Evolutionary conservation across 345 rosid genomes (phyloP).

Genomic region (Aquilaria malaccensis): DNA sequence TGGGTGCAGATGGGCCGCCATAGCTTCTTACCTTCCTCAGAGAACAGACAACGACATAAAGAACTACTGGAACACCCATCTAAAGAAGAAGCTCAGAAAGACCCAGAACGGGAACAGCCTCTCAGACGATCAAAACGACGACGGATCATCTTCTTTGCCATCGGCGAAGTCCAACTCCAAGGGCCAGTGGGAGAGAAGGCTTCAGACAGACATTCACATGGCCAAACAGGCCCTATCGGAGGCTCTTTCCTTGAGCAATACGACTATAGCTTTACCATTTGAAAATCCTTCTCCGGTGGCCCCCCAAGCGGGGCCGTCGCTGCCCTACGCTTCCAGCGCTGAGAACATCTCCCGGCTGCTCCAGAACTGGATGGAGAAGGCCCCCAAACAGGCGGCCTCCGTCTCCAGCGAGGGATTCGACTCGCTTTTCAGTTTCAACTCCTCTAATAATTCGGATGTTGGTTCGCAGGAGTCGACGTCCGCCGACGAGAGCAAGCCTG

Average conservation of each 20-base stretch:
- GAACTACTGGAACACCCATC: slow-evolving; percentile 89
- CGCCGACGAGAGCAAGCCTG: slow-evolving; percentile 35
- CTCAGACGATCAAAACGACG: slow-evolving; percentile 20
- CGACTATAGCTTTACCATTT: slow-evolving; percentile 9
- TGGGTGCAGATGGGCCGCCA: slow-evolving; percentile 88
- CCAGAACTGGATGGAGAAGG: slow-evolving; percentile 47
- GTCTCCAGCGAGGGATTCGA: slow-evolving; percentile 35
- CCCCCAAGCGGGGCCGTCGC: slow-evolving; percentile 11
- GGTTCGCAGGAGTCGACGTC: slow-evolving; percentile 32
- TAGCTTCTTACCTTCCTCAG: slow-evolving; percentile 96
- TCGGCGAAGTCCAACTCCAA: slow-evolving; percentile 7
- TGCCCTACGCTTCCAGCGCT: slow-evolving; percentile 51
- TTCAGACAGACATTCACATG: slow-evolving; percentile 81
- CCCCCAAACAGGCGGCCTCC: slow-evolving; percentile 22
- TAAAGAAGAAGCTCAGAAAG: slow-evolving; percentile 75
- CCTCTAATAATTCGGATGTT: slow-evolving; percentile 24
- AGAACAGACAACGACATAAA: slow-evolving; percentile 95
- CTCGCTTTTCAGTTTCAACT: slow-evolving; percentile 39
- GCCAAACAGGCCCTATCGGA: slow-evolving; percentile 79
- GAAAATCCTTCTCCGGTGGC: slow-evolving; percentile 12
- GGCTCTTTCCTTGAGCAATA: slow-evolving; percentile 64
- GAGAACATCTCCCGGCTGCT: slow-evolving; percentile 67
- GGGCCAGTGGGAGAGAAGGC: slow-evolving; percentile 25
- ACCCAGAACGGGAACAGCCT: slow-evolving; percentile 24
- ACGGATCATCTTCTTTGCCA: slow-evolving; percentile 30